Percentiles rank a stretch among this genome's conserved stretches.
phyloP scores from a whole-genome alignment of 768 basidiomycete genomes.

The Suillus subluteus region DNA sequence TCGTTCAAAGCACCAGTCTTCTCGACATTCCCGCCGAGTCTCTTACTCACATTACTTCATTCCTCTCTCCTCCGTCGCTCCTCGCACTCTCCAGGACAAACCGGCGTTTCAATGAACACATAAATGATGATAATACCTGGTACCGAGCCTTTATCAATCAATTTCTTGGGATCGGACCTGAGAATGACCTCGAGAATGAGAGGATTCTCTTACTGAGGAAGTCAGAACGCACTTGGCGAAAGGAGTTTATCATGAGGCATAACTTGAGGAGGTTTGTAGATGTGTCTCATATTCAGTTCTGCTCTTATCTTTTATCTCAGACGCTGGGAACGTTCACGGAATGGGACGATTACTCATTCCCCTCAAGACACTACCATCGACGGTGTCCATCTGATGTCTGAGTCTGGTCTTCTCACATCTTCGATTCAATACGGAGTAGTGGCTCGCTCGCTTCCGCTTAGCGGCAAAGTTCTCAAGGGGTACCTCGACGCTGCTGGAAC shows the following conservation, averaged over 20 bases:
- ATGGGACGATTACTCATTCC: conserved; percentile 59
- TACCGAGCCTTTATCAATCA: conserved; percentile 71
- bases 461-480: conserved; percentile 69
- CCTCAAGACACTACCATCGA: conserved; percentile 65
- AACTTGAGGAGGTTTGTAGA: conserved; percentile 52
- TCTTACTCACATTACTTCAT: conserved; percentile 76
- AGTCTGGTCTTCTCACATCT: conserved; percentile 57
- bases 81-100: conserved; percentile 58
- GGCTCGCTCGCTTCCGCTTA: conserved; percentile 71
- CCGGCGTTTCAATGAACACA: conserved; percentile 58
- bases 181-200: conserved; percentile 53
- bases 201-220: conserved; percentile 57
- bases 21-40: conserved; percentile 67
- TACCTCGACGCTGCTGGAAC: conserved; percentile 67
- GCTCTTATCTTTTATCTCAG: conserved; percentile 38
- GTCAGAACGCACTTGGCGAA: conserved; percentile 64
- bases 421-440: conserved; percentile 73
- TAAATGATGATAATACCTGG: conserved; percentile 83
- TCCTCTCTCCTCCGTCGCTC: conserved; percentile 67
- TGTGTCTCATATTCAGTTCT: conserved; percentile 4
- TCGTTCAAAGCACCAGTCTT: conserved; percentile 34
- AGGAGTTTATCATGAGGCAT: conserved; percentile 66
- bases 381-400: conserved; percentile 61
- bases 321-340: conserved; percentile 71
- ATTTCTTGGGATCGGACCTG: conserved; percentile 68